These are phyloP conservation scores for Penicillium sp. DNA, from an alignment of 2,329 filamentous ascomycete genomes.

Conservation along the genomic window DNA sequence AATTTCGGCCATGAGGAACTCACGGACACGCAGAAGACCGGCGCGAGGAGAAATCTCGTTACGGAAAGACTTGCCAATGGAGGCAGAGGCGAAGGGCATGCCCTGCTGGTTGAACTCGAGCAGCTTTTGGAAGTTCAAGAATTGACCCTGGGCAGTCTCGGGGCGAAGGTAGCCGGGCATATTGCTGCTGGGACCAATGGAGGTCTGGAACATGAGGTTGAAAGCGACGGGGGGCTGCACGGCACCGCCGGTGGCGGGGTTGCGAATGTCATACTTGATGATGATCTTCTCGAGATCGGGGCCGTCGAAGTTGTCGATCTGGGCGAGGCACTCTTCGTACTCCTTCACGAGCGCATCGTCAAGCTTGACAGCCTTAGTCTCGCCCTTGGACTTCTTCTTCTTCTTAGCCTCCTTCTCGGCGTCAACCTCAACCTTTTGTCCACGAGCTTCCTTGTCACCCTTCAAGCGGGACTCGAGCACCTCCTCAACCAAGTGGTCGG, in stretches of 20 bases:
- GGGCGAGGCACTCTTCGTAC: constrained; percentile 87
- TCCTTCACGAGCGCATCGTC: constrained; percentile 83
- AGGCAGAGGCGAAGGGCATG: constrained; percentile 97
- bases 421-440: constrained; percentile 64
- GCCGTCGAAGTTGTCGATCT: constrained; percentile 93
- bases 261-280: constrained; percentile 85
- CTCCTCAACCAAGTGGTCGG: constrained; percentile 95
- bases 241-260: constrained; percentile 74
- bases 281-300: constrained; percentile 84
- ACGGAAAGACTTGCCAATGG: constrained; percentile 95
- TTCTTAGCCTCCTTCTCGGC: constrained; percentile 82
- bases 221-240: constrained; percentile 82
- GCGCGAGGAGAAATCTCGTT: constrained; percentile 95
- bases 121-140: constrained; percentile 93
- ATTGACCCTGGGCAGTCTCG: constrained; percentile 97
- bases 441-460: constrained; percentile 88
- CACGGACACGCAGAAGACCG: constrained; percentile 87
- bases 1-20: constrained; percentile 98
- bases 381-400: constrained; percentile 77
- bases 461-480: constrained; percentile 83
- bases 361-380: constrained; percentile 72
- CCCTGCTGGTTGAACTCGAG: constrained; percentile 92
- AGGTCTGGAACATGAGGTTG: constrained; percentile 98
- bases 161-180: constrained; percentile 81
- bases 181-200: constrained; percentile 89